These are phyloP conservation scores for Mycosphaerelloides madeirae DNA, from an alignment of 2,329 filamentous ascomycete genomes.

Conservation along the genomic window DNA sequence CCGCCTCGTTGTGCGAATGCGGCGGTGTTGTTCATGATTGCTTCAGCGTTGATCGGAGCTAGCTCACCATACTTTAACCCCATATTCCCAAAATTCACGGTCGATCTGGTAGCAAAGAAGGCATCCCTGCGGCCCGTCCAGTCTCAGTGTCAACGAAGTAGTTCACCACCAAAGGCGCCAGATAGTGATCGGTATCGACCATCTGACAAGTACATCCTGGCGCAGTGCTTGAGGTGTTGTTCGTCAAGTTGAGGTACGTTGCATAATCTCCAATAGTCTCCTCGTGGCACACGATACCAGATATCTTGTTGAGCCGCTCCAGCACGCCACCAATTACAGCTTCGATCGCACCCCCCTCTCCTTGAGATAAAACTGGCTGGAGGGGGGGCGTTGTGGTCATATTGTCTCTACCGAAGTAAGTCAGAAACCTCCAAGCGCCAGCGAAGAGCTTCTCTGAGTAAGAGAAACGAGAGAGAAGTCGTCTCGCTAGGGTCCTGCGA, in stretches of 20 bases:
- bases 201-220: conserved; percentile 44
- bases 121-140: conserved; percentile 36
- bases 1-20: conserved; percentile 48
- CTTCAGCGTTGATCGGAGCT: conserved; percentile 50
- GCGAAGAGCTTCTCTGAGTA: conserved; percentile 60
- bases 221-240: conserved; percentile 46
- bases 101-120: conserved; percentile 44
- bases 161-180: conserved; percentile 54
- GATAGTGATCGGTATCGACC: conserved; percentile 59
- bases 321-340: conserved; percentile 58
- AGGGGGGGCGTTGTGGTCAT: conserved; percentile 58
- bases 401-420: conserved; percentile 63
- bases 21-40: conserved; percentile 53
- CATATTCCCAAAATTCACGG: conserved; percentile 47
- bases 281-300: conserved; percentile 60
- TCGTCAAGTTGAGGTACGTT: conserved; percentile 54
- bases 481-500: conserved; percentile 44
- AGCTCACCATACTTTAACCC: conserved; percentile 53
- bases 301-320: conserved; percentile 56
- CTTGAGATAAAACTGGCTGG: conserved; percentile 54
- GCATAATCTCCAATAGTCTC: conserved; percentile 64
- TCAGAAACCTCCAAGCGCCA: conserved; percentile 62
- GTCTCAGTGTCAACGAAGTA: conserved; percentile 52
- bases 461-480: conserved; percentile 58
- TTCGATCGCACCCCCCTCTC: conserved; percentile 53